Evolutionary conservation across 371 early-diverging fungal species (phyloP).

Genomic region (Blyttiomyces sp.): DNA sequence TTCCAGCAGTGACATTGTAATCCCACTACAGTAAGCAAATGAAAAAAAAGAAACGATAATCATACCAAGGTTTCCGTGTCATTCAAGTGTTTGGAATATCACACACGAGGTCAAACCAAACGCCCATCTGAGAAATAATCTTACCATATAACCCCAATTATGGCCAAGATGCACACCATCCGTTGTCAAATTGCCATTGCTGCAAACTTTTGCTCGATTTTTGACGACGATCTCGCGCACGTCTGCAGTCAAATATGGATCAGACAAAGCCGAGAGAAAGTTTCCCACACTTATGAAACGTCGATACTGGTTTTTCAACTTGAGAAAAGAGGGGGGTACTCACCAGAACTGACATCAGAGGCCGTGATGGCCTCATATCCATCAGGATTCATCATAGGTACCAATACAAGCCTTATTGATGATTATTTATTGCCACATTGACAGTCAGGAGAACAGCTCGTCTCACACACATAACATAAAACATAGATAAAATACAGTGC

Average conservation of each 20-base stretch:
- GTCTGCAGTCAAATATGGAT: slow-evolving; percentile 10
- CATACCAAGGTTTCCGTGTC: background rate
- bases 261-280: background rate
- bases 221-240: slow-evolving; percentile 11
- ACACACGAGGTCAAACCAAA: background rate
- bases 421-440: no score
- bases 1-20: slow-evolving; percentile 4
- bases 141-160: slow-evolving; percentile 32
- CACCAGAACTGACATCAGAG: background rate
- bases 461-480: background rate
- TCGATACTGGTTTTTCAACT: background rate
- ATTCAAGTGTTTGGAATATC: background rate
- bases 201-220: slow-evolving; percentile 8
- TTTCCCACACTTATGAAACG: background rate
- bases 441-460: background rate
- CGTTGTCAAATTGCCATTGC: slow-evolving; percentile 7
- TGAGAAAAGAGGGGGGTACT: background rate
- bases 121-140: background rate
- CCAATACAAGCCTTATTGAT: no score
- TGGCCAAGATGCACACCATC: slow-evolving; percentile 32
- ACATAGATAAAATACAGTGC: background rate
- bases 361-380: slow-evolving; percentile 19
- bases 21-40: slow-evolving; percentile 17
- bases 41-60: background rate
- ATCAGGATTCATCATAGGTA: slow-evolving; percentile 29